Evolutionary conservation across 2,329 filamentous ascomycete species (phyloP), one percentile per base, ranked within the genome.

Genomic region (Cordyceps pruinosa): DNA sequence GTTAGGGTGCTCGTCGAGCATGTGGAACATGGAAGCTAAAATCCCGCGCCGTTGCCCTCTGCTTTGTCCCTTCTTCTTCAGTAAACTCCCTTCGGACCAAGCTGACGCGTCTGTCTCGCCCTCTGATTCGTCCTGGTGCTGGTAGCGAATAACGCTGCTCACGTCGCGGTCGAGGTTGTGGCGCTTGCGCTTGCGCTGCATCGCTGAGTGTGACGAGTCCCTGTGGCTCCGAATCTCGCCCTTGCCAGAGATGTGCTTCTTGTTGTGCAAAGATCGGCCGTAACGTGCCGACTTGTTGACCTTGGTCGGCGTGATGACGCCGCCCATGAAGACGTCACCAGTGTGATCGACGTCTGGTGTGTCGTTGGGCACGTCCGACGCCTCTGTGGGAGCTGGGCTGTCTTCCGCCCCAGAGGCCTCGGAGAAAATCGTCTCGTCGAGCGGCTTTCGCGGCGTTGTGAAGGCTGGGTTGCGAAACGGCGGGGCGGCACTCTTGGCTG

Each of bases 391-490:
- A 26, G 79, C 80, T 19, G 84, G 84, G 60, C 83, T 86, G 19
- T 81, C 80, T 60, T 87, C 84, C 44, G 78, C 76, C 28, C 78
- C 77, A 3, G 82, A 85, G 41, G 73, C 71, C 64, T 85, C 82
- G 4, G 82, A 83, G 49, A 81, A 70, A 3, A 74, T 65, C 17
- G 77, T 71, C 34, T 81, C 75, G 35, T 85, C 81, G 59, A 80
- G 73, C 0, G 79, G 77, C 58, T 78, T 81, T 49, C 84, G 79
- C 0, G 83, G 84, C 0, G 84, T 87, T 2, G 80, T 85, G 61
- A 87, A 87, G 3, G 83, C 79, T 1, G 83, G 81, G 62, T 86
- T 86, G 23, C 83, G 79, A 61, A 86, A 86, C 1, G 77, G 73
- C 15, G 80, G 73, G 0, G 77, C 79, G 0, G 73, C 71, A 46